phyloP scores from a whole-genome alignment of 495 filamentous ascomycete genomes.

The Darksidea phi region DNA sequence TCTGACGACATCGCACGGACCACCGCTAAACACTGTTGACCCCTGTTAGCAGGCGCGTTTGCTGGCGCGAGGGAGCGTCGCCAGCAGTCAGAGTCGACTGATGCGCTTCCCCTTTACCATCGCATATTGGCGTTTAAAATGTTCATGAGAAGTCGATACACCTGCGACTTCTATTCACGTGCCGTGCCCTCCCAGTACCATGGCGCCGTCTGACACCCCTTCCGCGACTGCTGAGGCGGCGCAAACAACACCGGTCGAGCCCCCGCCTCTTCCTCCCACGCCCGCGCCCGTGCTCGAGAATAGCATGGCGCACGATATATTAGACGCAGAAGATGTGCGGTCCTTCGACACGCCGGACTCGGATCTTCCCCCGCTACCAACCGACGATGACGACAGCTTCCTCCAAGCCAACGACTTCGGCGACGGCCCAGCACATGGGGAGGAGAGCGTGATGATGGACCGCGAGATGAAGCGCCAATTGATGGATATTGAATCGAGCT shows the following conservation, averaged over 20 bases:
- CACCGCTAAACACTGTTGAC: background rate
- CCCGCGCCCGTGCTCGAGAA: conserved; percentile 13
- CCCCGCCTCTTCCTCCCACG: conserved; percentile 8
- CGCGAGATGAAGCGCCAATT: conserved; percentile 65
- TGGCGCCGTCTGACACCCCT: conserved; percentile 8
- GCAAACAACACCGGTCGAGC: conserved; percentile 10
- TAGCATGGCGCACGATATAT: conserved; percentile 20
- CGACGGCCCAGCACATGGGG: conserved; percentile 28
- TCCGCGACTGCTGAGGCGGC: conserved; percentile 8
- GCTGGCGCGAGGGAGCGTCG: background rate
- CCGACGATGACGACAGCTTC: conserved; percentile 33
- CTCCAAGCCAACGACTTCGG: conserved; percentile 24
- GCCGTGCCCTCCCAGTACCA: conserved; percentile 1
- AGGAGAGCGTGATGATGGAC: conserved; percentile 59
- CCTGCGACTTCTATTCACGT: background rate
- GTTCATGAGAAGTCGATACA: background rate
- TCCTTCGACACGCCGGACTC: conserved; percentile 32
- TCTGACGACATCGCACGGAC: conserved; percentile 3
- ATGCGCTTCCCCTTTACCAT: too few species aligned
- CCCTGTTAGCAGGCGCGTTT: background rate
- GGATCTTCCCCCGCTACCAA: conserved; percentile 36
- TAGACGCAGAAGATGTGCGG: conserved; percentile 22
- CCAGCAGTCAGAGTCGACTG: too few species aligned
- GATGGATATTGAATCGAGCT: conserved; percentile 87
- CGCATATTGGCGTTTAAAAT: too few species aligned